Evolutionary conservation across 805 yeast species (phyloP).

Genomic region (Saccharomycopsis fibuligera): DNA sequence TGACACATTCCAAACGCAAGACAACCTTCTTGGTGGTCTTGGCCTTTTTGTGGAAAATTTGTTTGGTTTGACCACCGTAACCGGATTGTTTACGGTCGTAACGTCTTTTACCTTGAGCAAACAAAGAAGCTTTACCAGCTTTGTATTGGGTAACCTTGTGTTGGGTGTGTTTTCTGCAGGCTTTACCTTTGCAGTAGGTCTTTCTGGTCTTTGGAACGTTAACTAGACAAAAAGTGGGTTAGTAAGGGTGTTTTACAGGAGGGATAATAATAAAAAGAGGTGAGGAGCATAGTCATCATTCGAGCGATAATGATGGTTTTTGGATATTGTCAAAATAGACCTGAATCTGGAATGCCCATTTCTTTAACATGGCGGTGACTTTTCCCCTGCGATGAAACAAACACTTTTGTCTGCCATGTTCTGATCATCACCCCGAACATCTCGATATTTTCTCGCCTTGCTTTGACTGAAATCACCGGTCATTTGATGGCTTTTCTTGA

Average conservation of each 20-base stretch:
- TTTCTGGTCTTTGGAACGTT: constrained; percentile 99
- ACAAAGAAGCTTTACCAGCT: constrained; percentile 99
- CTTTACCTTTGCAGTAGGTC: constrained; percentile 99
- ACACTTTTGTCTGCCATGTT: too few species aligned
- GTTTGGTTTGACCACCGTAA: constrained; percentile 99
- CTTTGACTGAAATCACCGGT: too few species aligned
- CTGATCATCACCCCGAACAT: too few species aligned
- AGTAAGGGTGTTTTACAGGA: not conserved
- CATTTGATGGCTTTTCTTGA: too few species aligned
- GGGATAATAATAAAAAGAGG: not conserved
- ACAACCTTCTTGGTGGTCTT: constrained; percentile 99
- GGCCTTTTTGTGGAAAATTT: constrained; percentile 99
- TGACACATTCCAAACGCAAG: constrained; percentile 97
- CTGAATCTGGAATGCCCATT: too few species aligned
- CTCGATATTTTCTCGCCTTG: too few species aligned
- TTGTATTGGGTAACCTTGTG: constrained; percentile 99
- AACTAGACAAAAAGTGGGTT: constrained; percentile 44
- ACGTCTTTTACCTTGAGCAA: constrained; percentile 99
- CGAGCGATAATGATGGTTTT: too few species aligned
- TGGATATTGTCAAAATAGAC: too few species aligned
- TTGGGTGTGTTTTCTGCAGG: constrained; percentile 99
- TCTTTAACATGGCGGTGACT: too few species aligned
- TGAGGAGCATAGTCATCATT: too few species aligned
- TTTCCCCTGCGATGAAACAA: too few species aligned
- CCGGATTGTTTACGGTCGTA: constrained; percentile 99